Conservation (phyloP, 257 asterid genomes). For the Penstemon eatonii region DNA sequence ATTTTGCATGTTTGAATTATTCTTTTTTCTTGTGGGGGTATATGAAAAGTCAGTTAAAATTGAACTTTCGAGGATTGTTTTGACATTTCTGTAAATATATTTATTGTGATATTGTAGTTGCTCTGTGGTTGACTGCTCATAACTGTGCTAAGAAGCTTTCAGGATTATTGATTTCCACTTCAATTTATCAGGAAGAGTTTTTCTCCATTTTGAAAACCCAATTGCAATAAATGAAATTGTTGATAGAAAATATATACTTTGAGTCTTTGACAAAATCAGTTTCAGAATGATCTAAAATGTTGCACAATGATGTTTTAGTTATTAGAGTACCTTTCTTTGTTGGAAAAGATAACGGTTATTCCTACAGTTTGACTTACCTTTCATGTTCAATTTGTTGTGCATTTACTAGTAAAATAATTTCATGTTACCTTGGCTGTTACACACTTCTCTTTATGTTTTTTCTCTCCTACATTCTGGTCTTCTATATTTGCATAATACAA, state of each 20-base stretch:
- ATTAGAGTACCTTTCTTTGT: background rate
- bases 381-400: too few species aligned
- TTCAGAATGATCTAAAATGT: background rate
- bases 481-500: background rate
- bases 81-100: background rate
- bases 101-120: constrained; percentile 10
- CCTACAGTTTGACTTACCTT: too few species aligned
- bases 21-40: background rate
- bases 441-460: constrained; percentile 8
- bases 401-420: background rate
- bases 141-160: background rate
- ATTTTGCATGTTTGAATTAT: background rate
- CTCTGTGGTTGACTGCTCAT: constrained; percentile 1
- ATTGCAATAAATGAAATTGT: background rate
- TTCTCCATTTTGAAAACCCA: too few species aligned
- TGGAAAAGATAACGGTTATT: background rate
- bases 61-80: background rate
- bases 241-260: background rate
- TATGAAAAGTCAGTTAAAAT: background rate
- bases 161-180: background rate
- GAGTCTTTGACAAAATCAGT: too few species aligned
- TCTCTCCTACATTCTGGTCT: background rate
- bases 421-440: background rate
- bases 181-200: background rate
- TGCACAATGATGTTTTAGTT: background rate